Base-by-base conservation (phyloP, 1,284 basidiomycete genomes). In the Malassezia brasiliensis region DNA sequence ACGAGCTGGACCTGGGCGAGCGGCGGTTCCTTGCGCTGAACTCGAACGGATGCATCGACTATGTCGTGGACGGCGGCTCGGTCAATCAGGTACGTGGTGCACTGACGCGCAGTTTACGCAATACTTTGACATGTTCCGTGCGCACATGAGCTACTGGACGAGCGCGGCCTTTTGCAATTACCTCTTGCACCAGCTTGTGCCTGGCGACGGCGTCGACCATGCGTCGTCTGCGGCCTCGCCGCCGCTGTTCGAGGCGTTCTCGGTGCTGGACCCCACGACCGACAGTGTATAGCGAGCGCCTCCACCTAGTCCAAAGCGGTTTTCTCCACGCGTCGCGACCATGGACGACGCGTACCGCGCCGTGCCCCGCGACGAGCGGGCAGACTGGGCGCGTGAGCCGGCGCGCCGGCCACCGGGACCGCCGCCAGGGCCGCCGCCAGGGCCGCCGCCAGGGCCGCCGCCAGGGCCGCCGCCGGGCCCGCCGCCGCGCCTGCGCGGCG, bases 31-130 rank as follows among this genome's bases (percentile, higher is more conserved):
- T 56, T 5, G 70, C 70, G 1, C 63, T 72, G 15, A 72, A 72
- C 38, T 64, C 67, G 20, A 64, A 72, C 42, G 70, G 70, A 2
- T 66, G 67, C 46, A 63, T 72, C 50, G 70, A 72, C 51, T 72
- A 65, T 52, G 50, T 49, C 5, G 35, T 57, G 15, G 50, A 57
- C 32, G 35, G 34, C 14, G 34, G 50, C 14, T 19, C 20, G 32
- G 36, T 35, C 19, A 48, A 46, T 20, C 44, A 35, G 41, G 53
- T 56, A 51, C 37, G 53, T 55, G 17, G n/a, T 46, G 32, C 14
- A 25, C 47, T 37, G 9, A 40, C 40, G 14, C 17, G 10, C 40
- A 52, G 47, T 53, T 58, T 36, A 50, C 51, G 14, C 52, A 59
- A 44, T 62, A 62, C 53, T 36, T 62, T 25, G 68, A 72, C 22